Evolutionary conservation across 768 basidiomycete species (phyloP).

Genomic region (Psilocybe cyanescens): DNA sequence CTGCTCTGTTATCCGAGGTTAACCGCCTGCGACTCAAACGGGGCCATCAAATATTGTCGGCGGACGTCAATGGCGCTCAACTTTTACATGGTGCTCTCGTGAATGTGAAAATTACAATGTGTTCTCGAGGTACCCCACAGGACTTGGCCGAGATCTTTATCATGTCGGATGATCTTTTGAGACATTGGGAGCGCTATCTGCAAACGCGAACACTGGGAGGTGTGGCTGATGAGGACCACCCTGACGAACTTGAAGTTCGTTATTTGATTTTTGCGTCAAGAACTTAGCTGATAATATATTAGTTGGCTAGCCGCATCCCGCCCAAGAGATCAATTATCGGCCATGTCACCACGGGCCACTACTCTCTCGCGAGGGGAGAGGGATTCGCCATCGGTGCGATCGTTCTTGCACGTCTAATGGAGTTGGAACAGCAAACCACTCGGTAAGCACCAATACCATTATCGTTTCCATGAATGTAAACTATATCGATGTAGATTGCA

Average conservation of each 20-base stretch:
- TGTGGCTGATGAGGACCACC: conserved; percentile 25
- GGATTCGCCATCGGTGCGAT: conserved; percentile 82
- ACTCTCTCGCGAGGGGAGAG: conserved; percentile 76
- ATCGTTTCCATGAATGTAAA: neutral
- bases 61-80: conserved; percentile 37
- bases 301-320: conserved; percentile 53
- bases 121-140: conserved; percentile 70
- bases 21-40: conserved; percentile 65
- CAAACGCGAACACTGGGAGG: conserved; percentile 18
- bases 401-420: conserved; percentile 54
- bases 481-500: conserved; percentile 25
- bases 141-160: conserved; percentile 77
- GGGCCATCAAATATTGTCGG: conserved; percentile 41
- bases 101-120: conserved; percentile 63
- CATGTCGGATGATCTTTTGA: conserved; percentile 57
- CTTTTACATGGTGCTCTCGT: conserved; percentile 68
- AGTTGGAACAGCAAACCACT: conserved; percentile 51
- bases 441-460: conserved; percentile 29
- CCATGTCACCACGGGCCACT: conserved; percentile 83
- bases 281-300: conserved; percentile 1
- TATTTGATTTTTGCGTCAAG: neutral
- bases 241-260: conserved; percentile 31
- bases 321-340: conserved; percentile 63
- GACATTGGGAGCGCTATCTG: conserved; percentile 45
- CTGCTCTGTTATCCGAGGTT: conserved; percentile 54